These are phyloP conservation scores for Hymenoscyphus occultus DNA, from an alignment of 2,329 filamentous ascomycete genomes.

Conservation along the genomic window DNA sequence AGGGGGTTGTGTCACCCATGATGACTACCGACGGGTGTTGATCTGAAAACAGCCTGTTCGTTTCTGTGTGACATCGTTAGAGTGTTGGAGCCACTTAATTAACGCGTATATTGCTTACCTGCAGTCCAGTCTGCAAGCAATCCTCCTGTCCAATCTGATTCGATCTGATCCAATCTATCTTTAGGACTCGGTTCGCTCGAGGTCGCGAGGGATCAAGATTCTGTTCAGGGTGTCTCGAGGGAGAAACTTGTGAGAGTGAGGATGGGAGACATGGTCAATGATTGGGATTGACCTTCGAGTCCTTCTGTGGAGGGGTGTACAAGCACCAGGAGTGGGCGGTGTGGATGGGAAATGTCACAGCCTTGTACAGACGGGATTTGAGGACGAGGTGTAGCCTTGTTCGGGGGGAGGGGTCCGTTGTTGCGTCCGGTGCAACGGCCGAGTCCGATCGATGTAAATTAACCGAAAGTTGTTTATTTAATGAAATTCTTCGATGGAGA, in stretches of 20 bases:
- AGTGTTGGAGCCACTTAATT: too few species aligned
- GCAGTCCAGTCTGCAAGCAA: background rate
- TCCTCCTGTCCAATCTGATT: background rate
- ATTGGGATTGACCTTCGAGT: too few species aligned
- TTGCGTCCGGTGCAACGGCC: background rate
- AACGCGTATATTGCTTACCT: background rate
- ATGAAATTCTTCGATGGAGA: too few species aligned
- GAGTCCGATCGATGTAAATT: background rate
- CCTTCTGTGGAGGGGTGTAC: too few species aligned
- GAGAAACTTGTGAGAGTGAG: background rate
- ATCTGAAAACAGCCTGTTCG: background rate
- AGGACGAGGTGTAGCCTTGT: background rate
- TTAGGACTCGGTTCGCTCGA: background rate
- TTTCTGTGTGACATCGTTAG: background rate
- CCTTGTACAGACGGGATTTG: background rate
- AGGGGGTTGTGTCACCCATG: conserved; percentile 28
- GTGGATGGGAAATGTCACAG: background rate
- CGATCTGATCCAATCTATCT: background rate
- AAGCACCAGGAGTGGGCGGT: background rate
- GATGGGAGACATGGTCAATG: background rate
- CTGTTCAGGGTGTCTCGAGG: background rate
- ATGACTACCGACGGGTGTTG: background rate
- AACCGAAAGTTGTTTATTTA: too few species aligned
- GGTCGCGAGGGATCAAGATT: too few species aligned
- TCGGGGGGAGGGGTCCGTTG: background rate